Percentiles rank a stretch among this genome's conserved stretches.
These are phyloP conservation scores for Pichia sp. DNA, from an alignment of 1,139 yeast species.

Conservation along the genomic window DNA sequence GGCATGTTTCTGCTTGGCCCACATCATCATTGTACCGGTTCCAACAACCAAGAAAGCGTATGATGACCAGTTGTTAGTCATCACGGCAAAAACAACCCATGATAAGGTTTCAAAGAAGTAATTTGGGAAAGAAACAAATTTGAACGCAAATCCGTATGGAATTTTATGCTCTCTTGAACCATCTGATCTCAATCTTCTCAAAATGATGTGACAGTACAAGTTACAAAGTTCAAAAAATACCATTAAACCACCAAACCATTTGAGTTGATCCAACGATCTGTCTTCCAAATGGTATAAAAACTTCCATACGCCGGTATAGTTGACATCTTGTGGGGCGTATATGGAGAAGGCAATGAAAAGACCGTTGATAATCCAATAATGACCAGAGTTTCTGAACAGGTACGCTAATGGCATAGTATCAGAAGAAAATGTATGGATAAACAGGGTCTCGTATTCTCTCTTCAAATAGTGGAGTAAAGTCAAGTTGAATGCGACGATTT, in stretches of 20 bases:
- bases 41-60: slow-evolving; percentile 65
- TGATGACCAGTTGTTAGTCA: slow-evolving; percentile 74
- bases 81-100: slow-evolving; percentile 62
- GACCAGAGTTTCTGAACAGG: slow-evolving; percentile 80
- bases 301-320: slow-evolving; percentile 9
- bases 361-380: slow-evolving; percentile 89
- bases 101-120: slow-evolving; percentile 78
- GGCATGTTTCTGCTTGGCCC: slow-evolving; percentile 72
- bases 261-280: slow-evolving; percentile 18
- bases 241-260: slow-evolving; percentile 42
- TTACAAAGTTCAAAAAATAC: slow-evolving; percentile 63
- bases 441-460: slow-evolving; percentile 81
- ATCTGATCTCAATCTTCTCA: slow-evolving; percentile 46
- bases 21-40: slow-evolving; percentile 65
- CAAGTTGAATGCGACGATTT: slow-evolving; percentile 42
- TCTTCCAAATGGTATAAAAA: slow-evolving; percentile 30
- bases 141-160: slow-evolving; percentile 38
- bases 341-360: slow-evolving; percentile 57
- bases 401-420: slow-evolving; percentile 90
- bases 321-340: slow-evolving; percentile 45
- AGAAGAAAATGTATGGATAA: slow-evolving; percentile 74
- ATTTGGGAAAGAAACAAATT: slow-evolving; percentile 50
- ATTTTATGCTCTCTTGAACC: slow-evolving; percentile 42
- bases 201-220: slow-evolving; percentile 55
- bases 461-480: slow-evolving; percentile 71